Base-by-base conservation (phyloP, 1,139 yeast genomes). In the Suhomyces wounanorum region DNA sequence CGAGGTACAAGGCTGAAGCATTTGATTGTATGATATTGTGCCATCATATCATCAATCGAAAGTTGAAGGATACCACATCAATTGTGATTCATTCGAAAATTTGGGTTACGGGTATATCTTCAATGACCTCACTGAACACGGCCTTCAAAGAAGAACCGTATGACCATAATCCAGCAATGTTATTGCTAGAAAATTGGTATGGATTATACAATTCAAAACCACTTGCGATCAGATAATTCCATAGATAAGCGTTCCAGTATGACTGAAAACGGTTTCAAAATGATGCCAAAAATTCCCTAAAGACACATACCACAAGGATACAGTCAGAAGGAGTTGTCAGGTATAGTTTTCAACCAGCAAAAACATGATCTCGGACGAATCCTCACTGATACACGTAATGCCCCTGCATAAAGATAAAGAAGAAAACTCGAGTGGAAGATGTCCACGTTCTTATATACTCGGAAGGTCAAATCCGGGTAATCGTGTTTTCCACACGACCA, bases 351-450 rank as follows among this genome's bases (percentile, higher is more conserved):
- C 97, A 92, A 92, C 97, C 96, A 92, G 99, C 99, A 92, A 92
- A 91, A 89, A 92, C 98, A 92, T 96, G 96, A 90, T 90, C 99
- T 92, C 99, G 98, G 98, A 94, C 97, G 97, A 91, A 91, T 94
- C 98, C 97, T 92, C 99, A 92, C 96, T 91, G 98, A 92, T 89
- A 90, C 96, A 96, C 96, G 98, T 92, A 92, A 91, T 91, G 96
- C 97, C 98, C 98, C 89, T 88, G 99, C 98, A 92, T 90, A 94
- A 92, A 87, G 97, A 91, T 91, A 72, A 66, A 69, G 86, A 72
- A 66, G 66, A 66, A 69, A 67, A 68, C 55, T 48, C 43, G 47
- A 43, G 49, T 47, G 47, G 48, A 52, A 56, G 48, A 44, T 23
- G 30, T 39, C 38, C 45, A n/a, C 13, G 30, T 41, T 44, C 51